Base-by-base conservation (phyloP, 805 yeast genomes). In the Metschnikowia bowlesiae region DNA sequence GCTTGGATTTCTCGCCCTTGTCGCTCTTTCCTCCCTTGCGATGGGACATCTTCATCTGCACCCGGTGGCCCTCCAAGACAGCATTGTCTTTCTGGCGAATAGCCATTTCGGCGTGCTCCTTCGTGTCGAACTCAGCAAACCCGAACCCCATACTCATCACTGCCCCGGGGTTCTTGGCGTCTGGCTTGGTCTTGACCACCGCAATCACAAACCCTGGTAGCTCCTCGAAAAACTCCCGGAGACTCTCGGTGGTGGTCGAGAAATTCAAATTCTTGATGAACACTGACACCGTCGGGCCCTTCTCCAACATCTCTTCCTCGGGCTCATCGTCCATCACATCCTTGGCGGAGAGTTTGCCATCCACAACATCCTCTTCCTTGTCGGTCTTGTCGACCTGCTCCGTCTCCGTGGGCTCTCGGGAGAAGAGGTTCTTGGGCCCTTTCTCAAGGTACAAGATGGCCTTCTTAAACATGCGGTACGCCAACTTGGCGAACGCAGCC, bases 61-160 rank as follows among this genome's bases (percentile, higher is more conserved):
- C 75, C 59, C 82, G 87, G 67, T 94, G 99, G 1, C 96, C 97
- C 64, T 89, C 96, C 49, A 94, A 75, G 2, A 82, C 81, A 47
- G 82, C 77, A 3, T 89, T 95, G 66, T 91, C 88, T 73, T 89
- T 70, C 0, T 85, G 77, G 33, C 75, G 66, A 44, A 89, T 81
- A 6, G 96, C 98, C 10, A 79, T 75, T 38, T 80, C 75, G 0
- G 99, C 99, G 61, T 86, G 83, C 37, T 83, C 88, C 57, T 80
- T 81, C 1, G 91, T 81, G 58, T 74, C 81, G 68, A 89, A 94
- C 69, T 94, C 99, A 11, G 82, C 97, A 70, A 94, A 94, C 1
- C 99, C 99, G 62, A 90, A 94, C 18, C 99, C 99, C 99, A 94
- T 94, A 60, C 97, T 89, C 52, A 83, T 76, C n/a, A 75, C 70